Base-by-base conservation (phyloP, 2,329 filamentous ascomycete genomes). In the Metarhizium sp. region DNA sequence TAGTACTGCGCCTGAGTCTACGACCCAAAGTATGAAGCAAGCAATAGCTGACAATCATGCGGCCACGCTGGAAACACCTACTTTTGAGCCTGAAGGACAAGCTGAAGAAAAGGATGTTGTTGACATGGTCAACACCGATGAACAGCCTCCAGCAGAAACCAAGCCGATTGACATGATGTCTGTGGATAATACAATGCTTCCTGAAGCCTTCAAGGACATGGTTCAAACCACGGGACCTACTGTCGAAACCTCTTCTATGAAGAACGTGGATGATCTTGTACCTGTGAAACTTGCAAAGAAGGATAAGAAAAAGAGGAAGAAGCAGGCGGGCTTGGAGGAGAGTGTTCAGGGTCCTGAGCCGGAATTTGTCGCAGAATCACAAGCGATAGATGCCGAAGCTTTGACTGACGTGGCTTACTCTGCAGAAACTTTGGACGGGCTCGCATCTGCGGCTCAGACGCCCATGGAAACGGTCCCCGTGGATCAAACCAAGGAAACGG, bases 271-370 rank as follows among this genome's bases (percentile, higher is more conserved):
- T 25, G 18, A 14, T n/a, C 20, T 25, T 46, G 43, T 25, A 36
- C 40, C 64, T n/a, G 58, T 57, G 5, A 70, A 66, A 51, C 46
- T 64, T 32, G 68, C 68, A 16, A 69, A 70, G 59, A 71, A 68
- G 56, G 66, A 69, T 2, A 71, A 66, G 56, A 70, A 66, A 53
- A 69, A 34, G 32, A 34, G 10, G 32, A 34, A 34, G 62, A 69
- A 69, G 58, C 64, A 63, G 57, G 55, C 59, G 7, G 60, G 55
- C 20, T 51, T 63, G 11, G 62, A 63, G 4, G 42, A 54, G 18
- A 50, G 58, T 48, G 36, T 34, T 49, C 53, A 52, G 53, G 57
- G 59, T 47, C 18, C 51, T 50, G 53, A 30, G 14, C 11, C 43
- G 42, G 55, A 56, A 38, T 2, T 32, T 18, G 18, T 34, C 32